phyloP scores from a whole-genome alignment of 2,329 filamentous ascomycete species.

The Alternaria sp. region DNA sequence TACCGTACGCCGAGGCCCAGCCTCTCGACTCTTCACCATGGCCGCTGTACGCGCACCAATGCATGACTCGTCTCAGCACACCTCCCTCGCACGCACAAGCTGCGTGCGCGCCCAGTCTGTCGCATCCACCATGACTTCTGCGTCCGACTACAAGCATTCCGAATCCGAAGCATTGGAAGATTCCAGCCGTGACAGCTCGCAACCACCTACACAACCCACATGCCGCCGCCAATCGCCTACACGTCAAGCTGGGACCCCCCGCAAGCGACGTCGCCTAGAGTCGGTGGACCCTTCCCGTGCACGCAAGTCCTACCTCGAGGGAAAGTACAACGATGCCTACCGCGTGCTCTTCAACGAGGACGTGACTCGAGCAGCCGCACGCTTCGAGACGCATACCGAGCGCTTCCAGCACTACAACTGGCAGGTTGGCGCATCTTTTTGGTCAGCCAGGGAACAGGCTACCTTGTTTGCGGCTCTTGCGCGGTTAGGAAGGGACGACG shows the following conservation, averaged over 20 bases:
- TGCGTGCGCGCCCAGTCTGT: neutral
- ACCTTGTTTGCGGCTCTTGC: slow-evolving; percentile 72
- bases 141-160: slow-evolving; percentile 19
- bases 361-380: slow-evolving; percentile 30
- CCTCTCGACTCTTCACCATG: slow-evolving; percentile 26
- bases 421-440: slow-evolving; percentile 74
- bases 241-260: slow-evolving; percentile 26
- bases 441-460: slow-evolving; percentile 76
- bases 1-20: slow-evolving; percentile 14
- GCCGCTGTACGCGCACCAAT: neutral
- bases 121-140: slow-evolving; percentile 29
- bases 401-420: slow-evolving; percentile 47
- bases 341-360: slow-evolving; percentile 48
- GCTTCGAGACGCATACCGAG: slow-evolving; percentile 22
- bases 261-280: slow-evolving; percentile 38
- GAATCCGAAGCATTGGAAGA: slow-evolving; percentile 4
- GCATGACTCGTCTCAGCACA: neutral
- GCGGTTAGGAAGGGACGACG: slow-evolving; percentile 69
- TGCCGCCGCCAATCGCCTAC: slow-evolving; percentile 25
- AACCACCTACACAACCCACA: slow-evolving; percentile 9
- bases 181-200: slow-evolving; percentile 12
- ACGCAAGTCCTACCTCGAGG: slow-evolving; percentile 44
- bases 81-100: neutral
- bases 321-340: slow-evolving; percentile 58
- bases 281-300: slow-evolving; percentile 27